Conservation (phyloP, 768 basidiomycete species). For the Porphyrellus cyaneotinctus region DNA sequence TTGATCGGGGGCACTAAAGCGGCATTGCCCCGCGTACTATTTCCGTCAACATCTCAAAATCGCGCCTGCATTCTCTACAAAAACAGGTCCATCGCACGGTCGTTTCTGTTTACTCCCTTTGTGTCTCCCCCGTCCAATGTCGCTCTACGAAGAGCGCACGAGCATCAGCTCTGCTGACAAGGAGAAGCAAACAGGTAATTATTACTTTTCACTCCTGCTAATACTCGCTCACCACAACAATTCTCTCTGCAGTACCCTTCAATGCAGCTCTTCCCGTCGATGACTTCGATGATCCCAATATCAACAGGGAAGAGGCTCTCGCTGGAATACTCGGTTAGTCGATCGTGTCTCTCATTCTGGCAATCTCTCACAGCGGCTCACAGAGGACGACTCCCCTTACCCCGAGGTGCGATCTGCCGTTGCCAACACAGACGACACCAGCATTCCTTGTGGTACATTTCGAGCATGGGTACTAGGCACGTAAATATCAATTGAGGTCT, state of each 20-base stretch:
- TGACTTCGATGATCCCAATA: slow-evolving; percentile 38
- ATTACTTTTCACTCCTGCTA: not conserved
- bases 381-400: slow-evolving; percentile 78
- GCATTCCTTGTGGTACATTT: slow-evolving; percentile 58
- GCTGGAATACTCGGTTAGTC: slow-evolving; percentile 25
- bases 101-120: not conserved
- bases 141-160: slow-evolving; percentile 14
- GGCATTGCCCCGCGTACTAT: not conserved
- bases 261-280: slow-evolving; percentile 7
- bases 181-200: slow-evolving; percentile 21
- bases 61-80: slow-evolving; percentile 6
- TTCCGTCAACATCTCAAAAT: not conserved
- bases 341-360: not conserved
- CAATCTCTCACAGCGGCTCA: slow-evolving; percentile 13
- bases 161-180: slow-evolving; percentile 21
- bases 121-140: slow-evolving; percentile 14
- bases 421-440: slow-evolving; percentile 65
- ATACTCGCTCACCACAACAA: not conserved
- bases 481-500: not conserved
- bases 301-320: slow-evolving; percentile 28
- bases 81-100: slow-evolving; percentile 3
- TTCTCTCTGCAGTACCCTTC: slow-evolving; percentile 2
- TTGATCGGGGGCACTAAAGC: not conserved
- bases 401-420: slow-evolving; percentile 80
- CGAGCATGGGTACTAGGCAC: slow-evolving; percentile 57